Conservation (phyloP, 2,329 filamentous ascomycete genomes). For the Colletotrichum trifolii region DNA sequence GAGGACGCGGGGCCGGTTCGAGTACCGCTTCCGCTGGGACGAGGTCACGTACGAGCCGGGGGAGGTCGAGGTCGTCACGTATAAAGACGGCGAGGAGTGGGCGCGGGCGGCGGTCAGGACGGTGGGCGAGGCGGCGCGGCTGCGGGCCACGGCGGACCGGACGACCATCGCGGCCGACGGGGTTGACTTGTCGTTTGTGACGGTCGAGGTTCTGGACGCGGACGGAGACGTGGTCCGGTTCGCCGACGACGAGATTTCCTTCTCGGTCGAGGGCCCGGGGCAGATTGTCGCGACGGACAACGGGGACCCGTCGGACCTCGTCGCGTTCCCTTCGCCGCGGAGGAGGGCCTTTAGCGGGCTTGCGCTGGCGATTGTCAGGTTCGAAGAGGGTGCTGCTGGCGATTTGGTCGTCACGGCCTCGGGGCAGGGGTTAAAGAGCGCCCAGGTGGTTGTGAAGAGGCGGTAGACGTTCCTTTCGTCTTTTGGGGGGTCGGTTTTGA, state of each 20-base stretch:
- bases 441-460: constrained; percentile 10
- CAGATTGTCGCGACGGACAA: constrained; percentile 63
- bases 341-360: constrained; percentile 55
- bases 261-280: constrained; percentile 55
- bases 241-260: constrained; percentile 55
- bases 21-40: constrained; percentile 66
- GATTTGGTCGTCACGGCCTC: constrained; percentile 12
- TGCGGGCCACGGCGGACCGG: constrained; percentile 55
- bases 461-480: not conserved
- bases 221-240: constrained; percentile 55
- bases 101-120: constrained; percentile 55
- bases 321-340: constrained; percentile 51
- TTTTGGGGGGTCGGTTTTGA: too few relatives aligned
- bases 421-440: constrained; percentile 8
- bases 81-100: constrained; percentile 60
- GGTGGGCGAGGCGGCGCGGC: constrained; percentile 49
- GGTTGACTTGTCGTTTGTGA: constrained; percentile 59
- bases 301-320: constrained; percentile 59
- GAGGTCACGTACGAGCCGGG: constrained; percentile 60
- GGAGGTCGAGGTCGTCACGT: constrained; percentile 58
- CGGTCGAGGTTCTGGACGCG: constrained; percentile 56
- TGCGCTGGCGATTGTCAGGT: constrained; percentile 52
- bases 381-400: constrained; percentile 35
- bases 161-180: constrained; percentile 52
- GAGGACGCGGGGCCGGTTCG: constrained; percentile 45